Evolutionary conservation across 2,329 filamentous ascomycete species (phyloP), one percentile per base, ranked within the genome.

Genomic region (Beauveria bassiana): DNA sequence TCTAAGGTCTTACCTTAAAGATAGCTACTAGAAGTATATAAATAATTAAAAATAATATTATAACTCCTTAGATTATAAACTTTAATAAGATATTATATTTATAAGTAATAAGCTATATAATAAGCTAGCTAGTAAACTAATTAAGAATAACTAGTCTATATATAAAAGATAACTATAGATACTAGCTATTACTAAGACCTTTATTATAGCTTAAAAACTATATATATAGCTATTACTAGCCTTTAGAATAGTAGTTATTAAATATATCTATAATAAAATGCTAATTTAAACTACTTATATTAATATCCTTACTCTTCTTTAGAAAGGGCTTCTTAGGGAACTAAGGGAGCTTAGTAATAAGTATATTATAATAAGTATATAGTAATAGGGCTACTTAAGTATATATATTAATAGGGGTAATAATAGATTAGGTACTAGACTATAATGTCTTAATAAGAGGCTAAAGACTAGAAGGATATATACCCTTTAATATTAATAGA

Each of bases 361-460:
- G 28, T 2, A 31, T 2, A 1, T 31, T 31, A 9, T 2, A 31
- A 8, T 2, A 2, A 31, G 28, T 31, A 2, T 92, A 86, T 5
- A 95, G 95, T 5, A 93, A 98, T 65, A 96, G 82, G 1, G 91
- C 90, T 34, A 87, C 85, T 61, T 90, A 88, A 66, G 89, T 73
- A 61, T 86, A 8, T 2, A 31, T 86, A 20, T 83, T 83, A 20
- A 88, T 84, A 18, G 85, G 87, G 70, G 87, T 84, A 69, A 88
- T 84, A 70, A 96, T 96, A 34, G 93, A 91, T 73, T 93, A 91
- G 0, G 84, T 82, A 3, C 70, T 72, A 1, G 91, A 87, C 50
- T 87, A 83, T 49, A 89, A 85, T 50, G 87, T 78, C 69, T 88
- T 86, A 62, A 76, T 81, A 66, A 85, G 84, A 38, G 82, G 77